Base-by-base conservation (phyloP, 169 alveolate species). In the Cryptosporidium parvum region DNA sequence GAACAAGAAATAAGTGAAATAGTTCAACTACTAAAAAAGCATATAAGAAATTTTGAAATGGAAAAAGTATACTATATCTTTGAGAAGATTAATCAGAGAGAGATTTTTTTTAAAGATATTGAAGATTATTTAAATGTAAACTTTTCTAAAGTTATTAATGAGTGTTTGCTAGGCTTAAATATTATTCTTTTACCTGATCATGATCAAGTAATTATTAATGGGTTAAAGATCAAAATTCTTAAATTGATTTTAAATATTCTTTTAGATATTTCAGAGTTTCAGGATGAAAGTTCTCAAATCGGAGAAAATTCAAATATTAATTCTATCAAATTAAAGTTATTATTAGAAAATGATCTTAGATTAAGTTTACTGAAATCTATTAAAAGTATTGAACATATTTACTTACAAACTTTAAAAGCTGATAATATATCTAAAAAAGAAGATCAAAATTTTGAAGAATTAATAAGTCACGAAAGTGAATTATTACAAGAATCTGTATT, bases 201-300 rank as follows among this genome's bases (percentile, higher is more conserved):
- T 56, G 18, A 26, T 7, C 18, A 56, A 8, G 35, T 1, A 9
- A 18, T 56, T 42, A 3, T 42, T 3, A 56, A n/a, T 18, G 58
- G 37, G n/a, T 14, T 37, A 21, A 21, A 42, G 1, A 10, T 71
- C 48, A 71, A 48, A 23, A n/a, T 44, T 37, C 26, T 73, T 5
- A 73, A 73, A 10, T 23, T 73, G 29, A 52, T 73, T 12, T 58
- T 73, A 31, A 73, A 73, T 73, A 9, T 73, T 33, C n/a, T 73
- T n/a, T n/a, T 73, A 2, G 86, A 73, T 59, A 73, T 73, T 21
- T 73, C 86, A 0, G 70, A 73, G 26, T 42, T 56, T 14, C 59
- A 58, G 16, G 61, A 51, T 26, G 69, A 35, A 23, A 9, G 16
- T 8, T 44, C 62, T 21, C 62, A 69, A 42, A 42, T 31, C 4